Conservation (phyloP, 345 rosid genomes). For the Lumnitzera littorea region DNA sequence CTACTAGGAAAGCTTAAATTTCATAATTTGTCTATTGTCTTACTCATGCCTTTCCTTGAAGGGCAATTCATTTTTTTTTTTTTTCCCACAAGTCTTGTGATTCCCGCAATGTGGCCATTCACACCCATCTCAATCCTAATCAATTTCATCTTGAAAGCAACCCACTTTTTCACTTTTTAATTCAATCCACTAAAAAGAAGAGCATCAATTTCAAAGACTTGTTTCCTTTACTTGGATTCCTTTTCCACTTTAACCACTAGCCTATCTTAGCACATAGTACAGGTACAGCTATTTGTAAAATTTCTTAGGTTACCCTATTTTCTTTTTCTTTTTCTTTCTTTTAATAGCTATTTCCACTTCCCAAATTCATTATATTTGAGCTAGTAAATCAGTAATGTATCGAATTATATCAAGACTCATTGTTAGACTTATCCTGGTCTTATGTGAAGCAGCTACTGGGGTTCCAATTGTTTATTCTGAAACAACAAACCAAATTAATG, state of each 20-base stretch:
- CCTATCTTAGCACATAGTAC: not conserved
- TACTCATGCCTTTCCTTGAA: not conserved
- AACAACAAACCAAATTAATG: too few species aligned
- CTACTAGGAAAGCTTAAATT: too few species aligned
- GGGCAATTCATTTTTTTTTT: not conserved
- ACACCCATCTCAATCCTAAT: slow-evolving; percentile 1
- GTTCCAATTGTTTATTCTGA: too few species aligned
- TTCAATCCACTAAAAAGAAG: slow-evolving; percentile 1
- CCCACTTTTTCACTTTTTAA: not conserved
- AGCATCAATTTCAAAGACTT: not conserved
- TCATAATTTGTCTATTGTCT: not conserved
- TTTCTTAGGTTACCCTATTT: too few species aligned
- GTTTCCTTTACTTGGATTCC: slow-evolving; percentile 7
- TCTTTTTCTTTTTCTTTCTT: too few species aligned
- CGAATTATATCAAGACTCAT: too few species aligned
- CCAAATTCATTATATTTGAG: too few species aligned
- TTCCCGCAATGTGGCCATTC: not conserved
- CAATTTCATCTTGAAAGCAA: not conserved
- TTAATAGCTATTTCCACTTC: too few species aligned
- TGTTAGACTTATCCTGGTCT: not conserved
- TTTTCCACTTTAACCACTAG: slow-evolving; percentile 6
- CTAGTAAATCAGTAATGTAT: too few species aligned
- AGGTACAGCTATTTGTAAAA: too few species aligned
- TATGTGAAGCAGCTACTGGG: not conserved
- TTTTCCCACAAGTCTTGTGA: not conserved